Percentiles rank a stretch among this genome's conserved stretches.
Evolutionary conservation across 202 grass and related monocot genomes (phyloP).

Genomic region (Setaria italica): DNA sequence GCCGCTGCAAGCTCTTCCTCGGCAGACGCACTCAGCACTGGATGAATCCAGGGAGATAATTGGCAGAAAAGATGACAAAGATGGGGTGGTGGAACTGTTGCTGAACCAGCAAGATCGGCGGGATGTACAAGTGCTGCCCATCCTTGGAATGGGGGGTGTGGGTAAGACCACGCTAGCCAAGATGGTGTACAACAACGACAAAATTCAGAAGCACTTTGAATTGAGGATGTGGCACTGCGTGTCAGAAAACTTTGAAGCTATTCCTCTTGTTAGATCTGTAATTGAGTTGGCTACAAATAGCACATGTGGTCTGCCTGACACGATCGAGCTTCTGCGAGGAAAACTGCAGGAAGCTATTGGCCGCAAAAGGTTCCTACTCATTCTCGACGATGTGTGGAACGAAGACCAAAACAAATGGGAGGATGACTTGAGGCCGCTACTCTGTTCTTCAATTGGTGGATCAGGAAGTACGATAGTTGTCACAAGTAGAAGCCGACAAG

Average conservation of each 20-base stretch:
- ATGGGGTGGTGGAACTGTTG: background rate
- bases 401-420: slow-evolving; percentile 37
- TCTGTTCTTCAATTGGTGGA: background rate
- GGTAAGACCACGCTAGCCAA: slow-evolving; percentile 36
- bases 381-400: slow-evolving; percentile 54
- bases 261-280: background rate
- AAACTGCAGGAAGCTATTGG: background rate
- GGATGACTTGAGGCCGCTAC: background rate
- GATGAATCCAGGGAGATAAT: background rate
- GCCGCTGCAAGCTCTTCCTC: background rate
- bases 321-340: background rate
- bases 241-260: background rate
- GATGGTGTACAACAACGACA: background rate
- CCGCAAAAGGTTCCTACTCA: slow-evolving; percentile 31
- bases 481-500: slow-evolving; percentile 42
- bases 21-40: background rate
- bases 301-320: background rate
- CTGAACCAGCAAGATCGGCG: background rate
- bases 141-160: slow-evolving; percentile 28
- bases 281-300: background rate
- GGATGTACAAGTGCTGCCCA: slow-evolving; percentile 18
- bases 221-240: slow-evolving; percentile 33
- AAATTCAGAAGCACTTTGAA: slow-evolving; percentile 22
- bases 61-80: slow-evolving; percentile 24
- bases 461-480: slow-evolving; percentile 32